phyloP scores from a whole-genome alignment of 2,329 filamentous ascomycete species.

The Ophiostoma australiae region DNA sequence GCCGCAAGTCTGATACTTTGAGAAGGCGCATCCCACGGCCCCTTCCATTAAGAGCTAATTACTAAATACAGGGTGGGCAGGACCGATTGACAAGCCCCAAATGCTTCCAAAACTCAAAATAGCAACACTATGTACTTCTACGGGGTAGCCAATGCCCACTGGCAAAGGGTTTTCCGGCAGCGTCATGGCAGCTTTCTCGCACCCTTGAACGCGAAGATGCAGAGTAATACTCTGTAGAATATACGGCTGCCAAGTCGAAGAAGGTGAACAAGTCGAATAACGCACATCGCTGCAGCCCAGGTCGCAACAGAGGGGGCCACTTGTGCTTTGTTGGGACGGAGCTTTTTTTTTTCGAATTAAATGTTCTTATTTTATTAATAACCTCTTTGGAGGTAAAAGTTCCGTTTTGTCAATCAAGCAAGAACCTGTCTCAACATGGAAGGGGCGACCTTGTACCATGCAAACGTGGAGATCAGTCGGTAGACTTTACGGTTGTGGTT shows the following conservation, averaged over 20 bases:
- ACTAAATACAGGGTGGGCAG: neutral
- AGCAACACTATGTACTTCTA: neutral
- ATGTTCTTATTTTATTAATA: constrained; percentile 3
- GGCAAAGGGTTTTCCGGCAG: neutral
- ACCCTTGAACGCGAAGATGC: neutral
- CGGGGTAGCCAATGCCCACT: neutral
- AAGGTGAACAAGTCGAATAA: constrained; percentile 8
- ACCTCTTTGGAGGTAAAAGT: neutral
- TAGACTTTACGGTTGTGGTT: neutral
- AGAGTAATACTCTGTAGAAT: too few relatives aligned
- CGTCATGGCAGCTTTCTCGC: neutral
- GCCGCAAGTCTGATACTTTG: neutral
- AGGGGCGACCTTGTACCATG: neutral
- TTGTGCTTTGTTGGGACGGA: constrained; percentile 18
- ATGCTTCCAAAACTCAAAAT: neutral
- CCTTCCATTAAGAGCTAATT: neutral
- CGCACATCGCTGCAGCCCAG: constrained; percentile 8
- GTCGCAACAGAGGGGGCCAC: neutral
- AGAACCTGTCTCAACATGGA: constrained; percentile 11
- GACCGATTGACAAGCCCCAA: neutral
- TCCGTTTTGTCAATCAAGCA: constrained; percentile 6
- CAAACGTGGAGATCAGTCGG: neutral
- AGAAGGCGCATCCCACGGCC: neutral
- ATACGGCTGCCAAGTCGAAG: constrained; percentile 9
- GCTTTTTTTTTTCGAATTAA: constrained; percentile 5